Percentiles rank a stretch among this genome's conserved stretches.
These are phyloP conservation scores for Taphrina sp. DNA, from an alignment of 1,139 yeast genomes.

Conservation along the genomic window DNA sequence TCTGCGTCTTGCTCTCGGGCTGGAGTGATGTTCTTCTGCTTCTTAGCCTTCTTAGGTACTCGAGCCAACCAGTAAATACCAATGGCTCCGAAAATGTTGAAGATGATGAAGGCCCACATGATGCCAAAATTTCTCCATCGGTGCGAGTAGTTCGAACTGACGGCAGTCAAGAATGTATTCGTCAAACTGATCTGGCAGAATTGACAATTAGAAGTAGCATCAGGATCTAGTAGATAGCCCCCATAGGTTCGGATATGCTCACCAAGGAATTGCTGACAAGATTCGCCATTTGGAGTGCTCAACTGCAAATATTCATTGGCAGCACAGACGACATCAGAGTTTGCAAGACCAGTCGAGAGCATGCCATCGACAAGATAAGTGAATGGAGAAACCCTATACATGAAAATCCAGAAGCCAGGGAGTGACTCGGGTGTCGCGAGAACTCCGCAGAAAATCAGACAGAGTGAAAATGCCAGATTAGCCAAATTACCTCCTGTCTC, in stretches of 20 bases:
- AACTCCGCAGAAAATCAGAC: conserved; percentile 79
- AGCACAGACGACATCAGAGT: conserved; percentile 53
- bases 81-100: conserved; percentile 56
- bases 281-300: conserved; percentile 47
- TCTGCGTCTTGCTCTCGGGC: conserved; percentile 2
- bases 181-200: conserved; percentile 54
- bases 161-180: conserved; percentile 49
- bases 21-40: too few species aligned
- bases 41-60: conserved; percentile 54
- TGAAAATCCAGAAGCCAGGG: conserved; percentile 60
- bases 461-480: conserved; percentile 51
- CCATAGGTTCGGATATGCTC: conserved; percentile 14
- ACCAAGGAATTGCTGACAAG: conserved; percentile 56
- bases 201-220: conserved; percentile 45
- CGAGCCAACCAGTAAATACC: conserved; percentile 52
- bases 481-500: conserved; percentile 53
- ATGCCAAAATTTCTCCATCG: conserved; percentile 73
- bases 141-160: conserved; percentile 50
- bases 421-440: conserved; percentile 59
- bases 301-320: conserved; percentile 51
- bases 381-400: conserved; percentile 68
- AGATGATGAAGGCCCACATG: conserved; percentile 51
- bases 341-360: conserved; percentile 55
- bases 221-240: conserved; percentile 37
- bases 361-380: conserved; percentile 58